A percentile compares a stretch with the other conserved stretches of the same genome.
These are phyloP conservation scores for Cubamyces sp. DNA, from an alignment of 768 basidiomycete genomes.

Conservation along the genomic window DNA sequence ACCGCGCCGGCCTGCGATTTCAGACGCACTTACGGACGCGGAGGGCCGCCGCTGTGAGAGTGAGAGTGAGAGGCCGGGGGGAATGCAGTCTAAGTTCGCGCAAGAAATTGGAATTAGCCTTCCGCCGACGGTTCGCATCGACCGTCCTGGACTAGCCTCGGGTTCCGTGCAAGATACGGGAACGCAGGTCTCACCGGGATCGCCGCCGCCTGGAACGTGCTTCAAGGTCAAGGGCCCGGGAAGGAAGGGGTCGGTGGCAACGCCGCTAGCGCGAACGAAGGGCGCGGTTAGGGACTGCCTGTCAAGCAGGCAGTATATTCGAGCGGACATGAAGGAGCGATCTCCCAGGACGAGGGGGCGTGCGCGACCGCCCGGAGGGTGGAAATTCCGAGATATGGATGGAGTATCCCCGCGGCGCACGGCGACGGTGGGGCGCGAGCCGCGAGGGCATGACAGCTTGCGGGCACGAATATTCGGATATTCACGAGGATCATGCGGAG, in stretches of 20 bases:
- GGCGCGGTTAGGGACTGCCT: background rate
- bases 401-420: background rate
- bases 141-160: background rate
- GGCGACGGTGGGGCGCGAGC: no score
- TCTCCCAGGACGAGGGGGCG: background rate
- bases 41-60: no score
- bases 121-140: background rate
- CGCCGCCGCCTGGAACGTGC: no score
- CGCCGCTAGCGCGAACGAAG: background rate
- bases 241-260: background rate
- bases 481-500: background rate
- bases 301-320: slow-evolving; percentile 3
- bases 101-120: no score
- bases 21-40: no score
- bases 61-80: no score
- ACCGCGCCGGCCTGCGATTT: no score
- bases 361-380: background rate
- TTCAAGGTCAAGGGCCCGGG: no score
- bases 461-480: background rate
- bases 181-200: slow-evolving; percentile 3
- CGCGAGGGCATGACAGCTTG: no score
- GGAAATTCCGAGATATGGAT: slow-evolving; percentile 9
- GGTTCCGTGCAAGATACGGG: background rate
- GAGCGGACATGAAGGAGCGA: background rate
- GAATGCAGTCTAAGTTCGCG: no score